Base-by-base conservation (phyloP, 208 protist species). In the Trichomonas vaginalis region DNA sequence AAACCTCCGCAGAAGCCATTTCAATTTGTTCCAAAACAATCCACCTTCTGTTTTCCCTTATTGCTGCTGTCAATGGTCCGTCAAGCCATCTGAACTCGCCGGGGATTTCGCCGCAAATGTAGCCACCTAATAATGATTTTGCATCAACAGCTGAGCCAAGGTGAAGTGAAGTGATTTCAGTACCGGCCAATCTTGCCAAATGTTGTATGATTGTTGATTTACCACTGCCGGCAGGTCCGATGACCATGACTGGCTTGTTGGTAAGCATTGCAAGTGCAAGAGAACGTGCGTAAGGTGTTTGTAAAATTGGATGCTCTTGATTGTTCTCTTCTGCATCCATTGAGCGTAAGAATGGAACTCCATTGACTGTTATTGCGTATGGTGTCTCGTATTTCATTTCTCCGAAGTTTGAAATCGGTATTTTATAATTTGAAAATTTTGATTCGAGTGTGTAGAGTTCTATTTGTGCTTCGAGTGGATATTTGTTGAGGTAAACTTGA, bases 21-120 rank as follows among this genome's bases (percentile, higher is more conserved):
- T 99, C 99, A 86, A 99, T 98, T 97, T 99, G 99, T 95, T 99
- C 99, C 96, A 99, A 98, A 17, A 99, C 95, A 95, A 99, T 97
- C 99, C 99, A 99, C 79, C 97, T 97, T 6, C 99, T 99, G 70
- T 99, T 97, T 0, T 42, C n/a, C 23, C 86, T 23, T 39, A 92
- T 21, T 10, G 83, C 82, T 47, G 46, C 23, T 39, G 86, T 92
- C 6, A 92, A 27, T 48, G 86, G 86, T 14, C 86, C 96, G 86
- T 88, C 96, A 51, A 99, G 97, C 98, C 99, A 99, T 51, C 98
- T 97, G 96, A 99, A 99, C 49, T 99, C 97, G 49, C 99, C 99
- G 0, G 99, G 98, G 10, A 97, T 97, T 70, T 99, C 98, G 0
- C 98, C 99, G n/a, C 98, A 99, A 56, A 99, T 98, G 96, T 99